phyloP scores from a whole-genome alignment of 805 yeast genomes.

The Candida ulmi region DNA sequence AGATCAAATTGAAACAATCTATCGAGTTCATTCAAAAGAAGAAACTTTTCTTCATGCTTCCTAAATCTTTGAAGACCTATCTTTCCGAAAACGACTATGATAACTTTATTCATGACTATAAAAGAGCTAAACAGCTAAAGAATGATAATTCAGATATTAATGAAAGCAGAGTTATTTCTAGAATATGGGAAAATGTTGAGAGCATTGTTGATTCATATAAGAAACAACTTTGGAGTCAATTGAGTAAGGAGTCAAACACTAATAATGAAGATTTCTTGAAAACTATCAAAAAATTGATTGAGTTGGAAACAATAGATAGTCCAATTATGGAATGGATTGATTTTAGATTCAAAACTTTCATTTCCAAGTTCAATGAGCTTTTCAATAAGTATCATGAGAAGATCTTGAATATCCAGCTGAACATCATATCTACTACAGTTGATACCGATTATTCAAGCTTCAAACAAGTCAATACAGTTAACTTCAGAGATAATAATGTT shows the following conservation, averaged over 20 bases:
- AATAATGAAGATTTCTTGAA: constrained; percentile 29
- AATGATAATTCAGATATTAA: constrained; percentile 21
- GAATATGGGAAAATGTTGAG: constrained; percentile 54
- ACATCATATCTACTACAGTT: constrained; percentile 33
- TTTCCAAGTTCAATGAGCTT: constrained; percentile 32
- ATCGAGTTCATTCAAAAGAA: constrained; percentile 47
- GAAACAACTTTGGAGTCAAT: constrained; percentile 43
- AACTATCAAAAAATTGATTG: constrained; percentile 49
- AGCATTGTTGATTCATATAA: constrained; percentile 49
- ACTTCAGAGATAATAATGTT: constrained; percentile 5
- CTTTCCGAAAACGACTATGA: constrained; percentile 50
- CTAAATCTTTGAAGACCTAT: constrained; percentile 38
- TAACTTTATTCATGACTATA: constrained; percentile 50
- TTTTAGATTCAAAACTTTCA: constrained; percentile 38
- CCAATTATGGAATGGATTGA: constrained; percentile 63
- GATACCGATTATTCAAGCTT: constrained; percentile 28
- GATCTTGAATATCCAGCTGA: constrained; percentile 33
- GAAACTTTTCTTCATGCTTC: constrained; percentile 50
- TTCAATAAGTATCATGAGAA: constrained; percentile 36
- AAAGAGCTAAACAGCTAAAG: constrained; percentile 36
- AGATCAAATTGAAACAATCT: constrained; percentile 43
- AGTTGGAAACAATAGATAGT: constrained; percentile 56
- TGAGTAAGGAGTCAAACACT: constrained; percentile 21
- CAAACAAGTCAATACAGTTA: constrained; percentile 11
- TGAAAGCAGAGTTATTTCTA: constrained; percentile 34